These are phyloP conservation scores for Pichia rugopelliculosa DNA, from an alignment of 805 yeast species.

Conservation along the genomic window DNA sequence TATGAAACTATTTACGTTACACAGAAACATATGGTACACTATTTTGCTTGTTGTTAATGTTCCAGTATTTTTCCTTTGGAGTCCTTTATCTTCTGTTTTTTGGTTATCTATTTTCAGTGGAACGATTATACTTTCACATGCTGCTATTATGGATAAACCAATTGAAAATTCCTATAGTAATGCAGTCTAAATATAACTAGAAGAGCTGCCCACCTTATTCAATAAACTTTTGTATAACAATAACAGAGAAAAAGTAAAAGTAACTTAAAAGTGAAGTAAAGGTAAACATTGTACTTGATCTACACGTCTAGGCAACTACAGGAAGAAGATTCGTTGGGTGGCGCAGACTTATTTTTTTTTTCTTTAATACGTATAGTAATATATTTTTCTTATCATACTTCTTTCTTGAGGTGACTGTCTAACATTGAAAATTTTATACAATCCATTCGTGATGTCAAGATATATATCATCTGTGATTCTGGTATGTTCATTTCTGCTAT, in stretches of 20 bases:
- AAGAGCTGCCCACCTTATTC: not conserved
- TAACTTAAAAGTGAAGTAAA: too few relatives aligned
- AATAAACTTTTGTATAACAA: not conserved
- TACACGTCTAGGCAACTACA: too few relatives aligned
- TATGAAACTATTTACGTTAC: slow-evolving; percentile 47
- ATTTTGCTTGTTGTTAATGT: slow-evolving; percentile 60
- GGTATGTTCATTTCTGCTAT: not conserved
- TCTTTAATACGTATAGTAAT: not conserved
- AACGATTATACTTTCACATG: slow-evolving; percentile 75
- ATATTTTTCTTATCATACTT: not conserved
- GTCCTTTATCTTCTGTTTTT: slow-evolving; percentile 81
- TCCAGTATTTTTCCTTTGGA: slow-evolving; percentile 57
- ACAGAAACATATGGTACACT: slow-evolving; percentile 78
- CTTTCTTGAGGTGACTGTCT: not conserved
- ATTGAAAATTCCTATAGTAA: slow-evolving; percentile 92
- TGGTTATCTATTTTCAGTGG: slow-evolving; percentile 90
- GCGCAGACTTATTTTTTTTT: not conserved
- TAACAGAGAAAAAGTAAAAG: not conserved
- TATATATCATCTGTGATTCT: not conserved
- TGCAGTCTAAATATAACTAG: slow-evolving; percentile 24
- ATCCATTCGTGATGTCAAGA: not conserved
- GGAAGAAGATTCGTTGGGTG: too few relatives aligned
- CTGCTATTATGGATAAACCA: slow-evolving; percentile 89
- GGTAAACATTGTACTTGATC: too few relatives aligned
- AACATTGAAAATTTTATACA: not conserved